Evolutionary conservation across 2,329 filamentous ascomycete species (phyloP).

Genomic region (Scleromitrula shiraiana): DNA sequence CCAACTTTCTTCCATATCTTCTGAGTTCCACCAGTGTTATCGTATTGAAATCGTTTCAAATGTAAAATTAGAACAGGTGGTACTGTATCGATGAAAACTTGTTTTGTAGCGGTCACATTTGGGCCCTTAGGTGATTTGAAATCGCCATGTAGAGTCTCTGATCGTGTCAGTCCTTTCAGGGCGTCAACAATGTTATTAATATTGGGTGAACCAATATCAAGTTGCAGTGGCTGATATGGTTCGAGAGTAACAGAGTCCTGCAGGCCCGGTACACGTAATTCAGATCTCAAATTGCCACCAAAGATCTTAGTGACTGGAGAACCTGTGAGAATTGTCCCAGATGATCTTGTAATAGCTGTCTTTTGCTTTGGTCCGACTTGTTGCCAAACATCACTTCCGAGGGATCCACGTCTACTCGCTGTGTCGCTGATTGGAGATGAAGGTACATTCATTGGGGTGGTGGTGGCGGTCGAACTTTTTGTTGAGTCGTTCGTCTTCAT

Average conservation of each 20-base stretch:
- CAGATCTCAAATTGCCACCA: constrained; percentile 81
- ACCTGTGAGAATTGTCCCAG: constrained; percentile 63
- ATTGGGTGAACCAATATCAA: constrained; percentile 84
- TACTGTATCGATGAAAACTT: constrained; percentile 86
- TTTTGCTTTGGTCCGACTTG: constrained; percentile 93
- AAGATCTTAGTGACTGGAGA: constrained; percentile 94
- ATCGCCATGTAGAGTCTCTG: constrained; percentile 78
- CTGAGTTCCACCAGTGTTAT: constrained; percentile 77
- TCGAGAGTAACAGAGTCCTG: constrained; percentile 90
- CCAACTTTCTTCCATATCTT: constrained; percentile 99
- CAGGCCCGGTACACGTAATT: constrained; percentile 75
- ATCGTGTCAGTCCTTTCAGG: constrained; percentile 71
- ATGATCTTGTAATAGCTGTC: constrained; percentile 75
- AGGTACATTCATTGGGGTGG: constrained; percentile 32
- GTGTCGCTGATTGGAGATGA: constrained; percentile 38
- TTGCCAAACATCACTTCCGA: constrained; percentile 66
- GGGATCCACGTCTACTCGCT: constrained; percentile 28
- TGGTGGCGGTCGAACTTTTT: constrained; percentile 37
- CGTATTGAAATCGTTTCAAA: constrained; percentile 95
- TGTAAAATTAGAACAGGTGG: constrained; percentile 91
- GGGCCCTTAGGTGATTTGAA: constrained; percentile 73
- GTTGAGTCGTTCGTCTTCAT: constrained; percentile 40
- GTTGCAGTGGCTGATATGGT: constrained; percentile 86
- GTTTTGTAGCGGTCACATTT: constrained; percentile 76
- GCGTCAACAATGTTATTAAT: constrained; percentile 90